Evolutionary conservation across 108 stramenopile species (phyloP), one percentile per base, ranked within the genome.

Genomic region (Pseudonitzschia multiseries): DNA sequence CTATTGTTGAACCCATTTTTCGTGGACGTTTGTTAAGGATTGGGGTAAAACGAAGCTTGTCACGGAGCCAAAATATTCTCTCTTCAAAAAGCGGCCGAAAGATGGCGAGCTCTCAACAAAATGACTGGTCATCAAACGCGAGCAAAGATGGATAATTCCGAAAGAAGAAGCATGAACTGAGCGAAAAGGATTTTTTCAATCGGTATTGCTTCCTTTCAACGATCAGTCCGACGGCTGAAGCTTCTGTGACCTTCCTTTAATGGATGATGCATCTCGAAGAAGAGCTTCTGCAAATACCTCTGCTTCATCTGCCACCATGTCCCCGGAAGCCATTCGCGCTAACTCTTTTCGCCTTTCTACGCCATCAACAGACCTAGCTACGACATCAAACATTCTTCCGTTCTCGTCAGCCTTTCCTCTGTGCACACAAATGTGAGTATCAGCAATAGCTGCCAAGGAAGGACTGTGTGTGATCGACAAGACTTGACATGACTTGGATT

Each of bases 401-500:
- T 57, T 32, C 8, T 22, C 62, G 28, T 54, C 50, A 26, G 29
- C 14, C 32, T 51, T 64, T 14, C 56, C 42, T 69, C 83, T 82
- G 53, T 88, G 83, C 27, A 93, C 76, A 12, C 91, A 90, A 53
- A 93, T 79, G 31, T 93, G 93, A 31, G 74, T 57, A 71, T 89
- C 86, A 21, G 93, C 93, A 40, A 87, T 78, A 8, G 89, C 88
- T 46, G 90, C 93, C 32, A 93, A 69, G 18, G 93, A 86, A 21
- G 93, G 83, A 68, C 85, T 89, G 75, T 93, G 93, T 9, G 93
- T 93, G 57, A 93, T 93, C 27, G 79, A 74, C 31, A 93, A 70
- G n/a, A 93, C 84, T 75, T 93, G 93, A 42, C 78, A 68, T 26
- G 60, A 74, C 44, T 63, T 54, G 32, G 89, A 81, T 75, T 93